Conservation (phyloP, 345 rosid species). For the Iberis pinnata region DNA sequence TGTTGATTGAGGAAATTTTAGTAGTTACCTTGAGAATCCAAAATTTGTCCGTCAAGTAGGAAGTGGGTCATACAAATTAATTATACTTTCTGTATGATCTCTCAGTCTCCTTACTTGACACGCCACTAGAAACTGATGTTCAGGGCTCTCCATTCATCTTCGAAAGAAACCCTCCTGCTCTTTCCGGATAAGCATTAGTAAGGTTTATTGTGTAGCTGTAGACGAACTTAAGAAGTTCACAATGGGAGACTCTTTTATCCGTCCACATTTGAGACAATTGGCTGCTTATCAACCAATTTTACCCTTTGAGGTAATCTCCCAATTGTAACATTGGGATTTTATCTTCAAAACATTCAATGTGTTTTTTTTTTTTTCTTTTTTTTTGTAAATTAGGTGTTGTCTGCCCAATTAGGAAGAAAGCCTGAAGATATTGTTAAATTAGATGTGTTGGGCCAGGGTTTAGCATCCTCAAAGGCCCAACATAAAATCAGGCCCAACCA, state of each 20-base stretch:
- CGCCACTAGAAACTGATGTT: conserved; percentile 42
- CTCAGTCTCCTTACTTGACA: too few species aligned
- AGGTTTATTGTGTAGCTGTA: conserved; percentile 30
- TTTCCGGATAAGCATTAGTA: conserved; percentile 25
- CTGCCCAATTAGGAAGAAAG: conserved; percentile 72
- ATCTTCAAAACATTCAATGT: not conserved
- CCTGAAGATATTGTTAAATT: conserved; percentile 92
- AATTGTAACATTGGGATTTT: not conserved
- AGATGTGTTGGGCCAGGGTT: too few species aligned
- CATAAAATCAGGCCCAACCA: too few species aligned
- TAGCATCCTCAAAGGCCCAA: too few species aligned
- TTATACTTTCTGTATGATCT: too few species aligned
- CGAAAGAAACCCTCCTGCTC: conserved; percentile 9
- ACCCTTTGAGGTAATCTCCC: conserved; percentile 70
- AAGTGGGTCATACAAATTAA: too few species aligned
- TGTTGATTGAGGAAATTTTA: too few species aligned
- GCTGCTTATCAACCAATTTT: conserved; percentile 85
- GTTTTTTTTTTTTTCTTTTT: too few species aligned
- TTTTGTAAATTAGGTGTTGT: conserved; percentile 50
- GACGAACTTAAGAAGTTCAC: conserved; percentile 37
- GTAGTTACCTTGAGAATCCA: too few species aligned
- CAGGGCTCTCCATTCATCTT: conserved; percentile 33
- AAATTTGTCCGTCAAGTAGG: too few species aligned
- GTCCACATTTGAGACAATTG: conserved; percentile 67
- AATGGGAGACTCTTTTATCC: conserved; percentile 72